A percentile compares a stretch with the other conserved stretches of the same genome.
Evolutionary conservation across 1,139 yeast species (phyloP).

Genomic region (Debaryomyces singareniensis): DNA sequence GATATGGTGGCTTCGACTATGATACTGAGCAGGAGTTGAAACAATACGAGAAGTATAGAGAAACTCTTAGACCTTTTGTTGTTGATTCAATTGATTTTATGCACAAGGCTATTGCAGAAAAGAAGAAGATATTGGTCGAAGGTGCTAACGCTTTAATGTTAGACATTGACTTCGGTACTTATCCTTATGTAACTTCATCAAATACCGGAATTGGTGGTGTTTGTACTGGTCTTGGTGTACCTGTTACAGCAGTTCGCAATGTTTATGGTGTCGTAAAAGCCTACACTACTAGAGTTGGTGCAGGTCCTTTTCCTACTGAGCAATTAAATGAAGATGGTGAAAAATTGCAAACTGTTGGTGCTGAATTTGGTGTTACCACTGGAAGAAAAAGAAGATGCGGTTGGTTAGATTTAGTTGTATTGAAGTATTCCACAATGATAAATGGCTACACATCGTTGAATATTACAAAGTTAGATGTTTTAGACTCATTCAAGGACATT

Average conservation of each 20-base stretch:
- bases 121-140: slow-evolving; percentile 87
- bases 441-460: slow-evolving; percentile 93
- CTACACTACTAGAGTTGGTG: slow-evolving; percentile 98
- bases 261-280: slow-evolving; percentile 97
- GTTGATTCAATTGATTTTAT: slow-evolving; percentile 89
- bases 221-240: slow-evolving; percentile 91
- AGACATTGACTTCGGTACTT: slow-evolving; percentile 96
- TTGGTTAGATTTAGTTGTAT: slow-evolving; percentile 94
- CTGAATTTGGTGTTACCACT: slow-evolving; percentile 96
- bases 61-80: slow-evolving; percentile 78
- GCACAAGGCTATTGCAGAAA: slow-evolving; percentile 70
- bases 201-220: slow-evolving; percentile 98
- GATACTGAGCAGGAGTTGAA: slow-evolving; percentile 77
- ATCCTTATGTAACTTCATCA: slow-evolving; percentile 95
- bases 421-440: slow-evolving; percentile 83
- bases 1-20: slow-evolving; percentile 91
- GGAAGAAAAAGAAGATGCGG: slow-evolving; percentile 99
- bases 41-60: slow-evolving; percentile 69
- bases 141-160: slow-evolving; percentile 99
- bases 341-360: slow-evolving; percentile 83
- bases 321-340: slow-evolving; percentile 87
- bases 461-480: slow-evolving; percentile 91
- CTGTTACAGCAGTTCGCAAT: slow-evolving; percentile 75
- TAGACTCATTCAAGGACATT: slow-evolving; percentile 83
- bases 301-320: slow-evolving; percentile 99